These are phyloP conservation scores for Talaromyces verruculosus DNA, from an alignment of 2,329 filamentous ascomycete genomes.

Conservation along the genomic window DNA sequence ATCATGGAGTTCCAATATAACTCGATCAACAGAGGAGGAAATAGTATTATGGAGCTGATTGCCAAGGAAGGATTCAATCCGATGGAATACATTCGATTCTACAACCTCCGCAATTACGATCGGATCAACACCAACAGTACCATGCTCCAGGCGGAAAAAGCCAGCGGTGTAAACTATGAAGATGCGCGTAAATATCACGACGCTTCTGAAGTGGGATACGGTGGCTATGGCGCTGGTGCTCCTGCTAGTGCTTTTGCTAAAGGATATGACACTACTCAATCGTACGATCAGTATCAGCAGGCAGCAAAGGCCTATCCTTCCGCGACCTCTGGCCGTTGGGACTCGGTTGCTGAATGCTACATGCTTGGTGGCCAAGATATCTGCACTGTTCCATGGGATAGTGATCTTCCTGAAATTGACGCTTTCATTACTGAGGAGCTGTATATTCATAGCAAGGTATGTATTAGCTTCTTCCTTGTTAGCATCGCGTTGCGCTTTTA, in stretches of 20 bases:
- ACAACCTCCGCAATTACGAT: constrained; percentile 92
- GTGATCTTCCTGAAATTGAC: constrained; percentile 57
- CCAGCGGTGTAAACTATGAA: constrained; percentile 47
- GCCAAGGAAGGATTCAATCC: constrained; percentile 75
- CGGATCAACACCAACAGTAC: constrained; percentile 64
- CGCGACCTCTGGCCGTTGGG: constrained; percentile 60
- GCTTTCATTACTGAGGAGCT: constrained; percentile 64
- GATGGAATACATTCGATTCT: constrained; percentile 81
- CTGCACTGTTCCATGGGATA: constrained; percentile 61
- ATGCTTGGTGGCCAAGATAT: constrained; percentile 77
- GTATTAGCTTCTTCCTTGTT: constrained; percentile 17
- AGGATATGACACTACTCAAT: constrained; percentile 42
- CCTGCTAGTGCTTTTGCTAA: constrained; percentile 29
- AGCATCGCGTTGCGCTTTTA: neutral
- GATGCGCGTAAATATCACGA: constrained; percentile 47
- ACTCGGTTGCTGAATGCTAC: constrained; percentile 76
- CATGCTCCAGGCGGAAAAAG: constrained; percentile 40
- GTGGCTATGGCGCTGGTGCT: constrained; percentile 41
- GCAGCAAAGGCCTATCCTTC: constrained; percentile 54
- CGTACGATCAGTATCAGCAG: constrained; percentile 70
- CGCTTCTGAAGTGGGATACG: constrained; percentile 47
- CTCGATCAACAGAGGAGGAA: constrained; percentile 85
- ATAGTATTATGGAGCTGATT: constrained; percentile 85
- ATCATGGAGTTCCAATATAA: constrained; percentile 99
- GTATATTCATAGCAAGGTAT: constrained; percentile 59